Conservation (phyloP, 2,329 filamentous ascomycete species). For the Colletotrichum sp. region DNA sequence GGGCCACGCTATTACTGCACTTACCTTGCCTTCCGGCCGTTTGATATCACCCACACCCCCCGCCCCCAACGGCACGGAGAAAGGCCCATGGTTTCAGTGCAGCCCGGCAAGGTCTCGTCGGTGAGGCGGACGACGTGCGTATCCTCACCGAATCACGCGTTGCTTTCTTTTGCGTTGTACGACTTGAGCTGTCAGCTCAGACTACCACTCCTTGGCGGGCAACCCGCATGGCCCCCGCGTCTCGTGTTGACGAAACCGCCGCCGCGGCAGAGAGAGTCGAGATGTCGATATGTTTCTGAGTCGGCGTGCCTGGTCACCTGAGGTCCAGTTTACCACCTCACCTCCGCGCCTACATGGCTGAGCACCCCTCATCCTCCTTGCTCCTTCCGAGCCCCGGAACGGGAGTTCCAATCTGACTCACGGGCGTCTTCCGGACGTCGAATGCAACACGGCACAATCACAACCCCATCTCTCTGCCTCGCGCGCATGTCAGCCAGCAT, state of each 20-base stretch:
- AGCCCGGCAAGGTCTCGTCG: neutral
- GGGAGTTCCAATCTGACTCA: neutral
- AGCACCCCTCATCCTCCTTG: neutral
- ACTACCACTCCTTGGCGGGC: neutral
- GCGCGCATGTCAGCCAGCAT: constrained; percentile 13
- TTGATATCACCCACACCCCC: neutral
- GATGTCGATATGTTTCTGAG: neutral
- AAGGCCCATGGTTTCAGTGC: neutral
- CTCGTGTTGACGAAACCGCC: constrained; percentile 12
- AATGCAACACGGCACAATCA: neutral
- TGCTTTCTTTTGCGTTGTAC: constrained; percentile 2
- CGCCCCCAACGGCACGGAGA: neutral
- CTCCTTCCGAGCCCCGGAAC: neutral
- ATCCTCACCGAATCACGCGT: constrained; percentile 16
- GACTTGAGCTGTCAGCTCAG: constrained; percentile 16
- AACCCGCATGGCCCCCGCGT: constrained; percentile 15
- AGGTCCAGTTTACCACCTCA: neutral
- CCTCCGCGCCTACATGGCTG: neutral
- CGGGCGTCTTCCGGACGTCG: neutral
- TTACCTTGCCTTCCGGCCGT: neutral
- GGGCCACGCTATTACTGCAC: neutral
- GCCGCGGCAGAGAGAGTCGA: neutral
- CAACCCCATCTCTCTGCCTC: neutral
- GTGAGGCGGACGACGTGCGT: constrained; percentile 9
- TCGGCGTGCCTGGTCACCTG: neutral